Evolutionary conservation across 2,329 filamentous ascomycete species (phyloP).

Genomic region (Microdochium paspali): DNA sequence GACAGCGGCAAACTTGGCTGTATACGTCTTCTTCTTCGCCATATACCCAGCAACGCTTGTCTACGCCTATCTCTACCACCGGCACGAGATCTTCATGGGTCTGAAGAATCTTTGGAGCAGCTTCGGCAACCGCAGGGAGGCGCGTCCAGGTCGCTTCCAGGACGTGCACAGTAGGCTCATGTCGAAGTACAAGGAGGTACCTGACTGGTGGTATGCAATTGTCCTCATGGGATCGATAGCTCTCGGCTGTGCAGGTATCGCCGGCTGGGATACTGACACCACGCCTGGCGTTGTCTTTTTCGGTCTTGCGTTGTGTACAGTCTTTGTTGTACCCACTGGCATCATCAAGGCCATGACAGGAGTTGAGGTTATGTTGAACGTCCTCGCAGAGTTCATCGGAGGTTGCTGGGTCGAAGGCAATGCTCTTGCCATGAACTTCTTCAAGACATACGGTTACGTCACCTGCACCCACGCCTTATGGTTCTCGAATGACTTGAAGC

Average conservation of each 20-base stretch:
- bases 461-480: slow-evolving; percentile 21
- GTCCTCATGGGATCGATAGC: slow-evolving; percentile 32
- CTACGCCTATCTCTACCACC: slow-evolving; percentile 41
- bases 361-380: slow-evolving; percentile 40
- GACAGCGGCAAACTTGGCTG: slow-evolving; percentile 35
- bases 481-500: slow-evolving; percentile 29
- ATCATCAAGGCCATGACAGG: slow-evolving; percentile 45
- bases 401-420: slow-evolving; percentile 41
- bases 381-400: slow-evolving; percentile 43
- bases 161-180: slow-evolving; percentile 15
- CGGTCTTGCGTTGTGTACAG: slow-evolving; percentile 35
- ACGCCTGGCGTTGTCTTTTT: slow-evolving; percentile 41
- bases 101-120: slow-evolving; percentile 36
- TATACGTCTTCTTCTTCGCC: slow-evolving; percentile 47
- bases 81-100: slow-evolving; percentile 38
- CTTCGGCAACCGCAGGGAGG: slow-evolving; percentile 29
- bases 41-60: slow-evolving; percentile 42
- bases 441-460: slow-evolving; percentile 40
- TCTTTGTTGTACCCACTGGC: slow-evolving; percentile 42
- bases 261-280: slow-evolving; percentile 39
- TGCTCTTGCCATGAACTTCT: slow-evolving; percentile 42
- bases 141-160: slow-evolving; percentile 16
- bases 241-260: slow-evolving; percentile 35
- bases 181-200: slow-evolving; percentile 26
- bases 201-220: slow-evolving; percentile 44